phyloP scores from a whole-genome alignment of 2,329 filamentous ascomycete genomes.

The Talaromyces amestolkiae region DNA sequence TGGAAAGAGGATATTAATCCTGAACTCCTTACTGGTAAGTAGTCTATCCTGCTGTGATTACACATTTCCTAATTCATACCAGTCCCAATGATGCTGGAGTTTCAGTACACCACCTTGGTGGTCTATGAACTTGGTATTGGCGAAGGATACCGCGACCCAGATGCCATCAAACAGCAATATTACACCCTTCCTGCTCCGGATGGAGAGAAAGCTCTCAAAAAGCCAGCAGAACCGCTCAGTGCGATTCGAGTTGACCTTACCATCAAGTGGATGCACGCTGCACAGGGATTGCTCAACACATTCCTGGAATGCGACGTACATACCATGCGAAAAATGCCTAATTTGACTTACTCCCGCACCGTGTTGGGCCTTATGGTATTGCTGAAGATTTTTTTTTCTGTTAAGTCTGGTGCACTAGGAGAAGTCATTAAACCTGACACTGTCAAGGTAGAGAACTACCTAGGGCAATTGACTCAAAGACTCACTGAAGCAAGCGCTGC shows the following conservation, averaged over 20 bases:
- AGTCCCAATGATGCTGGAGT: conserved; percentile 34
- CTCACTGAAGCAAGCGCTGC: conserved; percentile 35
- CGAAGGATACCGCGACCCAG: conserved; percentile 37
- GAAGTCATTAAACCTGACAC: conserved; percentile 31
- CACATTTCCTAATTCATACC: not conserved
- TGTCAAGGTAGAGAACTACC: conserved; percentile 33
- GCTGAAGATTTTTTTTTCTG: conserved; percentile 36
- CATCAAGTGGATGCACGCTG: conserved; percentile 39
- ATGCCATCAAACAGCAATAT: conserved; percentile 33
- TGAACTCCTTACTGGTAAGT: conserved; percentile 31
- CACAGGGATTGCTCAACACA: conserved; percentile 34
- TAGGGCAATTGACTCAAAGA: conserved; percentile 31
- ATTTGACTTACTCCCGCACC: conserved; percentile 34
- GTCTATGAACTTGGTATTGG: conserved; percentile 36
- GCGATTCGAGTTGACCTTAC: conserved; percentile 37
- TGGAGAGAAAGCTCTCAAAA: conserved; percentile 21
- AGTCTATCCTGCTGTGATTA: no score
- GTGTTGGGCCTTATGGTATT: conserved; percentile 33
- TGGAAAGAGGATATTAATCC: conserved; percentile 32
- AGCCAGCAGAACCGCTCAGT: conserved; percentile 25
- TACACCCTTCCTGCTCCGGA: conserved; percentile 34
- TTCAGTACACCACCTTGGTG: conserved; percentile 31
- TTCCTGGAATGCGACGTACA: conserved; percentile 34
- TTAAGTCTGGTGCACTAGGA: conserved; percentile 31
- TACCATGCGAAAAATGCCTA: conserved; percentile 35